Evolutionary conservation across 208 protist genomes (phyloP).

Genomic region (Acanthamoeba triangularis): DNA sequence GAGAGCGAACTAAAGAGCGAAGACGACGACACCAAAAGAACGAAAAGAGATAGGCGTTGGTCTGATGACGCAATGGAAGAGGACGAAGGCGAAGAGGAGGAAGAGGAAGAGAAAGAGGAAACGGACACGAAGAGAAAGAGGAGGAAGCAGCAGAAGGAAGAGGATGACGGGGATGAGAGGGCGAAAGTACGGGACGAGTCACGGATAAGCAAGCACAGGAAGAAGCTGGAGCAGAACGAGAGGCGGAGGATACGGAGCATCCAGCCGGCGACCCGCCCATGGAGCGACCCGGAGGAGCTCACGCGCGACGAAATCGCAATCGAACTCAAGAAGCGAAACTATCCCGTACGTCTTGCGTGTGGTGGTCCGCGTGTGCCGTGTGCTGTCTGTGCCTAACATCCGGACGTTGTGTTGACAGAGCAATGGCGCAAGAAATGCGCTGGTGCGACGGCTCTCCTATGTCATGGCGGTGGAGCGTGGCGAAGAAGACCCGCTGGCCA

Average conservation of each 20-base stretch:
- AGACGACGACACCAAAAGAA: neutral
- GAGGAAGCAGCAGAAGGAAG: neutral
- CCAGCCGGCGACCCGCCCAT: neutral
- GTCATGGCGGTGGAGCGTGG: conserved; percentile 19
- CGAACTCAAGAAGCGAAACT: conserved; percentile 64
- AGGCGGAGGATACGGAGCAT: neutral
- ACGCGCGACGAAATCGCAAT: conserved; percentile 31
- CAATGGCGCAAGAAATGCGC: neutral
- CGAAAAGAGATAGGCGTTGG: neutral
- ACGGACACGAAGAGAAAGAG: neutral
- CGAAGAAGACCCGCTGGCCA: conserved; percentile 3
- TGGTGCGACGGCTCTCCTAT: neutral
- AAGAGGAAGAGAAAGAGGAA: neutral
- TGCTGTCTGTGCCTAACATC: neutral
- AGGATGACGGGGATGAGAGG: neutral
- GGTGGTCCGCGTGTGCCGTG: no score
- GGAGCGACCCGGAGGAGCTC: conserved; percentile 12
- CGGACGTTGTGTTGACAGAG: neutral
- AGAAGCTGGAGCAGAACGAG: conserved; percentile 30
- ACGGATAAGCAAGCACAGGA: neutral
- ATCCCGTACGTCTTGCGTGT: neutral
- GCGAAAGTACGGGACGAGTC: neutral
- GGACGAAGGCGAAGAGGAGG: neutral
- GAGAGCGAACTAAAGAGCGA: neutral
- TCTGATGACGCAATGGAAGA: neutral